Base-by-base conservation (phyloP, 192 early-diverging fungal species). In the Entophlyctis luteolus region DNA sequence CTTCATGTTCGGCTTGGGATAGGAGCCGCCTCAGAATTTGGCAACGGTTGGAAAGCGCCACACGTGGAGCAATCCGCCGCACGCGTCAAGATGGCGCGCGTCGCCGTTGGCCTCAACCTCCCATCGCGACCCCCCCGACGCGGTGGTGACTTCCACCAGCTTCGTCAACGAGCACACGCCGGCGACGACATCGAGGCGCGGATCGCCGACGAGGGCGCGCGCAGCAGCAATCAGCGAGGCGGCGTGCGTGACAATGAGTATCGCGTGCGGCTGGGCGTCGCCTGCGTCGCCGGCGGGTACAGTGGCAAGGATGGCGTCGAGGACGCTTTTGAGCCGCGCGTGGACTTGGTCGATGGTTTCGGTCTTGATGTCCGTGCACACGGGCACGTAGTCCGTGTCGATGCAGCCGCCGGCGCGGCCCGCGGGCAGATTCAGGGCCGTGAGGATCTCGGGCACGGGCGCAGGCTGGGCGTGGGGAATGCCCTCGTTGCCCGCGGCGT, bases 161-260 rank as follows among this genome's bases (percentile, higher is more conserved):
- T 45, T 34, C 39, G 14, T 34, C 39, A 16, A 37, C 14, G 59
- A 67, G 8, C 68, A 60, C 16, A 75, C 74, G n/a, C 68, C 74
- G 27, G 68, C 70, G 10, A 31, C 32, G 2, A 75, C 48, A 1
- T 8, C 23, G 2, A 50, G 42, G 16, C 22, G 2, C 12, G 36
- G n/a, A 18, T 49, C 45, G 1, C 62, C 55, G 32, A 71, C 5
- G 5, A 71, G 45, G 4, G 50, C 74, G 5, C 74, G 34, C 1
- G 22, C 68, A 2, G 45, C 14, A 10, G 53, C 37, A 42, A 75
- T 75, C 31, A 60, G 45, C 2, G 29, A 14, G 5, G 68, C 74
- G 3, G 74, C 68, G 39, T 75, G 74, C 36, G 74, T 75, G 2
- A 65, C 68, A 2, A 75, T 36, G 0, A 75, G 45, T 18, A 75